Conservation (phyloP, 2,329 filamentous ascomycete genomes). For the Botrytis byssoidea region DNA sequence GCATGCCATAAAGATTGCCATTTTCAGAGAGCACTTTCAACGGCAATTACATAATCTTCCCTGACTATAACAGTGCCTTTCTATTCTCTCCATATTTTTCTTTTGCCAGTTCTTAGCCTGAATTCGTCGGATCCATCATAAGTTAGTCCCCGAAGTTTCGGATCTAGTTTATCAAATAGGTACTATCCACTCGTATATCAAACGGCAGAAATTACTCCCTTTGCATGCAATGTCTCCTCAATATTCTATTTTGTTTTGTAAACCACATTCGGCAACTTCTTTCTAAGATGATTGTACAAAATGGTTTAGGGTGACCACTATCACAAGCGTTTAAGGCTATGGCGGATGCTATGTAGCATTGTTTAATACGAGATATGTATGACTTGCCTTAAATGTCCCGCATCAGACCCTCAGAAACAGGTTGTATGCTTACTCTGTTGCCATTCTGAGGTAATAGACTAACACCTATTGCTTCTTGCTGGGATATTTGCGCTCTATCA, state of each 20-base stretch:
- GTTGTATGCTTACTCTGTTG: neutral
- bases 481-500: neutral
- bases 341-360: neutral
- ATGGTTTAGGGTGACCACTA: neutral
- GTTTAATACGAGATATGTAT: too few species aligned
- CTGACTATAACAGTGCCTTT: neutral
- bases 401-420: neutral
- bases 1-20: neutral
- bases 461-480: neutral
- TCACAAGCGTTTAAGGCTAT: neutral
- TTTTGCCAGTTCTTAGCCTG: neutral
- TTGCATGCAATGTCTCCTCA: neutral
- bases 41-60: neutral
- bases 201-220: neutral
- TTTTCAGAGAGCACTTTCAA: neutral
- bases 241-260: too few species aligned
- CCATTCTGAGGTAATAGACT: neutral
- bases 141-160: neutral
- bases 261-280: neutral
- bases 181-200: neutral
- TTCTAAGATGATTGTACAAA: neutral
- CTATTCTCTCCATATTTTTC: neutral
- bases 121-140: neutral
- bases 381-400: neutral
- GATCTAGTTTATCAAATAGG: neutral